Evolutionary conservation across 805 yeast species (phyloP).

Genomic region (Candida railenensis): DNA sequence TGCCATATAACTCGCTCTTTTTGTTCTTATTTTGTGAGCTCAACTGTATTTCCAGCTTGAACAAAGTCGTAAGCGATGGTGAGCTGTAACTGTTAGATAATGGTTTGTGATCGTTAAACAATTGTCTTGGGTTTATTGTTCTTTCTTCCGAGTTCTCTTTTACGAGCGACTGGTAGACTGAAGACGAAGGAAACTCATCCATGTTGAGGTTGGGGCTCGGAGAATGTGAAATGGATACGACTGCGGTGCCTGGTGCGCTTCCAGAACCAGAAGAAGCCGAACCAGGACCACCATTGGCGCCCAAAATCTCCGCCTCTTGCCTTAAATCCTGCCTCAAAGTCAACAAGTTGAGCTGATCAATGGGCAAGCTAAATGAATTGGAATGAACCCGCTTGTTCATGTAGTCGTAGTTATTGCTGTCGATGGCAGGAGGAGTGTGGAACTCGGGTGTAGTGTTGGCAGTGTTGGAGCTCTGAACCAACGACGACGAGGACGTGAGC

Average conservation of each 20-base stretch:
- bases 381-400: slow-evolving; percentile 6
- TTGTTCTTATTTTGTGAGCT: not conserved
- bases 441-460: slow-evolving; percentile 8
- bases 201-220: slow-evolving; percentile 1
- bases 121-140: slow-evolving; percentile 34
- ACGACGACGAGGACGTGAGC: not conserved
- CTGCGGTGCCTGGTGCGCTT: slow-evolving; percentile 3
- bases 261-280: not conserved
- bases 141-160: slow-evolving; percentile 13
- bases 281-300: not conserved
- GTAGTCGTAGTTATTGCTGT: slow-evolving; percentile 3
- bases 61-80: slow-evolving; percentile 13
- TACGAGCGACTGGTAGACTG: slow-evolving; percentile 2
- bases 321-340: slow-evolving; percentile 12
- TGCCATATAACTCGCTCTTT: too few species aligned
- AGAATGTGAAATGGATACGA: not conserved
- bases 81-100: slow-evolving; percentile 6
- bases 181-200: slow-evolving; percentile 5
- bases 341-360: slow-evolving; percentile 26
- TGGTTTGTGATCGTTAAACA: slow-evolving; percentile 14
- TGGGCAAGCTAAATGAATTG: slow-evolving; percentile 10
- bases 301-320: not conserved
- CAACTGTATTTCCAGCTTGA: slow-evolving; percentile 4
- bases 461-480: not conserved
- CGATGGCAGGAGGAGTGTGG: slow-evolving; percentile 7